These are phyloP conservation scores for Neofusicoccum ribis DNA, from an alignment of 2,329 filamentous ascomycete species.

Conservation along the genomic window DNA sequence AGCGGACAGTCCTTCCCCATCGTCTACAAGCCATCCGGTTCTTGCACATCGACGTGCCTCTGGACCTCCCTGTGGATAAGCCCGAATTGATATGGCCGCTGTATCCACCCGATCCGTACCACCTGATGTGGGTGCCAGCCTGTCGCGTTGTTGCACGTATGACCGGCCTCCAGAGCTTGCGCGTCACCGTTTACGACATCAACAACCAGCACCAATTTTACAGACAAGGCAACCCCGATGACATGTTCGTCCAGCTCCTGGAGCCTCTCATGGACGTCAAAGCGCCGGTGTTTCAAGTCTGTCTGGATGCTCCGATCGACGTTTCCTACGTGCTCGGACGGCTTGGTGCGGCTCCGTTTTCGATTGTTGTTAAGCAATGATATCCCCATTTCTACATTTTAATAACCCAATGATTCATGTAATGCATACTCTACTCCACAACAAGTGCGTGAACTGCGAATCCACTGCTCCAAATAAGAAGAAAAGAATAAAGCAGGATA, in stretches of 20 bases:
- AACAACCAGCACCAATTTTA: neutral
- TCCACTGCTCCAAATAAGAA: neutral
- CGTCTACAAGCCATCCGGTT: neutral
- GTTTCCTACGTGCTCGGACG: neutral
- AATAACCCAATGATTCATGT: neutral
- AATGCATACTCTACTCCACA: neutral
- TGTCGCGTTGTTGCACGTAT: neutral
- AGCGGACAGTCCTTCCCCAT: constrained; percentile 10
- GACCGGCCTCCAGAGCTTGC: neutral
- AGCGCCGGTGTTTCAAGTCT: neutral
- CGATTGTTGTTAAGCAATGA: neutral
- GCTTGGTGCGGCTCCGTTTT: neutral
- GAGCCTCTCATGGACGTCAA: neutral
- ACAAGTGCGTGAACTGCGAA: neutral
- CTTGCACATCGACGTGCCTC: neutral
- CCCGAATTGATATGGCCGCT: neutral
- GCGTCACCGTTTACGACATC: neutral
- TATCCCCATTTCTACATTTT: too few species aligned
- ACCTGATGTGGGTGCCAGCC: neutral
- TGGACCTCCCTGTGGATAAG: neutral
- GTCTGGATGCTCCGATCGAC: neutral
- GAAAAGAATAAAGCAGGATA: neutral
- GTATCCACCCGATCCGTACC: neutral
- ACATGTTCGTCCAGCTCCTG: neutral
- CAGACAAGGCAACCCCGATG: neutral